Percentiles rank a stretch among this genome's conserved stretches.
These are phyloP conservation scores for Populus pruinosa DNA, from an alignment of 345 rosid species.

Conservation along the genomic window DNA sequence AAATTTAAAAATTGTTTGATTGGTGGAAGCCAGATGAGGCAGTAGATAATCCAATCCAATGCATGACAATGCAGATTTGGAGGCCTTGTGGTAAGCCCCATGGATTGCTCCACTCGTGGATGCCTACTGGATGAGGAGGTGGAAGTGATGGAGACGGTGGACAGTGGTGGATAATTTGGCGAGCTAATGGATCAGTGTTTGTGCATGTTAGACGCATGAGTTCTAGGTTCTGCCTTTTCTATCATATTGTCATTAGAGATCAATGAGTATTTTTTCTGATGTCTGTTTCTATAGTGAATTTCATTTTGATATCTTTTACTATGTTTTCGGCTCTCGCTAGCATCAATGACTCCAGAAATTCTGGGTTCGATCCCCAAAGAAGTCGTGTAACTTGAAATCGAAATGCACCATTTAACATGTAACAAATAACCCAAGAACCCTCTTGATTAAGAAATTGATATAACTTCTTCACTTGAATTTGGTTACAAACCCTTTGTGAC, in stretches of 20 bases:
- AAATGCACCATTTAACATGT: too few relatives aligned
- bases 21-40: conserved; percentile 2
- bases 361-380: conserved; percentile 8
- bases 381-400: not conserved
- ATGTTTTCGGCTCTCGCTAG: too few relatives aligned
- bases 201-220: not conserved
- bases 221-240: too few relatives aligned
- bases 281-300: too few relatives aligned
- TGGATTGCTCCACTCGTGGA: conserved; percentile 18
- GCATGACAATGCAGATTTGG: conserved; percentile 19
- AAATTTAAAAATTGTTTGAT: not conserved
- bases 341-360: not conserved
- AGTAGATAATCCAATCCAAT: conserved; percentile 14
- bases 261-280: too few relatives aligned
- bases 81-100: conserved; percentile 16
- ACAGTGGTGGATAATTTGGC: too few relatives aligned
- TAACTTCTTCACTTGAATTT: too few relatives aligned
- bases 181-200: not conserved
- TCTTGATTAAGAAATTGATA: too few relatives aligned
- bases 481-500: too few relatives aligned
- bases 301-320: too few relatives aligned
- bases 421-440: too few relatives aligned
- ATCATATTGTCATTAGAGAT: too few relatives aligned
- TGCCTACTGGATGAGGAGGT: conserved; percentile 7
- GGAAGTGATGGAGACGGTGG: not conserved